Conservation (phyloP, 2,329 filamentous ascomycete genomes). For the Beauveria medogensis region DNA sequence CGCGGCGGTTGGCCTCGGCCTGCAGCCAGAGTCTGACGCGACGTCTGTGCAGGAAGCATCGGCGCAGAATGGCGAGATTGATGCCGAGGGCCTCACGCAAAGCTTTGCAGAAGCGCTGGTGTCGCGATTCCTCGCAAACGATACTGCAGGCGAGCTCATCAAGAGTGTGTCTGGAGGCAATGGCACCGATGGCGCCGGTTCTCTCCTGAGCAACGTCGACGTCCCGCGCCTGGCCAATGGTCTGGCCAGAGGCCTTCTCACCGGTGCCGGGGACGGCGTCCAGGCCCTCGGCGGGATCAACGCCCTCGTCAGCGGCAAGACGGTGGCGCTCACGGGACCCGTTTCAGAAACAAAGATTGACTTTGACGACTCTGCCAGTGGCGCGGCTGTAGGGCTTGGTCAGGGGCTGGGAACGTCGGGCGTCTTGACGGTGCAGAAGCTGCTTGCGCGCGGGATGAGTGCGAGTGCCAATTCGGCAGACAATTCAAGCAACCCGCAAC, state of each 20-base stretch:
- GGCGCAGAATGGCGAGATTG: slow-evolving; percentile 9
- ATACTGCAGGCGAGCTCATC: slow-evolving; percentile 20
- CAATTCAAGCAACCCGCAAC: background rate
- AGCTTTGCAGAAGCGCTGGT: slow-evolving; percentile 22
- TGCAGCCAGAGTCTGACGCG: slow-evolving; percentile 18
- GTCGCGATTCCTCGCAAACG: slow-evolving; percentile 25
- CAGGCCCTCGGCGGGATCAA: slow-evolving; percentile 24
- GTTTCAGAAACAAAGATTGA: slow-evolving; percentile 19
- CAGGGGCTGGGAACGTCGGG: slow-evolving; percentile 27
- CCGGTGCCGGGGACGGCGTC: slow-evolving; percentile 27
- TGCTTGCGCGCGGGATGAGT: slow-evolving; percentile 18
- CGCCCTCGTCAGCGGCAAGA: slow-evolving; percentile 23
- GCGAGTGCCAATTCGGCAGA: background rate
- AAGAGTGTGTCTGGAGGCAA: slow-evolving; percentile 1
- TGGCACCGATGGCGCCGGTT: background rate
- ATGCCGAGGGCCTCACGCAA: slow-evolving; percentile 17
- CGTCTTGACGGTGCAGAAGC: slow-evolving; percentile 22
- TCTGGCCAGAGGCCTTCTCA: slow-evolving; percentile 26
- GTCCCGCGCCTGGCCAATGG: slow-evolving; percentile 25
- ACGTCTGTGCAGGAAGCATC: background rate
- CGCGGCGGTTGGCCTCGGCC: slow-evolving; percentile 20
- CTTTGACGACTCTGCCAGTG: slow-evolving; percentile 28
- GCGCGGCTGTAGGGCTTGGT: slow-evolving; percentile 27
- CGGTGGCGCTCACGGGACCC: slow-evolving; percentile 14
- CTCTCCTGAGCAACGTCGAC: slow-evolving; percentile 15